Evolutionary conservation across 345 rosid genomes (phyloP).

Genomic region (Draba incana): DNA sequence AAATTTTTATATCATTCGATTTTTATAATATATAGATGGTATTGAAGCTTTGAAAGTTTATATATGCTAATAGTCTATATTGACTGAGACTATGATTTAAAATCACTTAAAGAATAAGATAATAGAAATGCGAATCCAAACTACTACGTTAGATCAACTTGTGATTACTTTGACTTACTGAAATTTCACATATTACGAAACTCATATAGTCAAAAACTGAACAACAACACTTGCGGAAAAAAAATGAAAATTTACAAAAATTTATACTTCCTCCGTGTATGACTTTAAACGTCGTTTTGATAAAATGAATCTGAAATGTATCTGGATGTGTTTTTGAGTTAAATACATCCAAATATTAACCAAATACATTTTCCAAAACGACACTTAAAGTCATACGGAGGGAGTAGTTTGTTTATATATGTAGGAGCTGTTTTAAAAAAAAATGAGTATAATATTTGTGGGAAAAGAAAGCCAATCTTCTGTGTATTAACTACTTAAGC

Average conservation of each 20-base stretch:
- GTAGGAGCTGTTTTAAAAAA: conserved; percentile 1
- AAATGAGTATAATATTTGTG: neutral
- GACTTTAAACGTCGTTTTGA: too few relatives aligned
- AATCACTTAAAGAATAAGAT: neutral
- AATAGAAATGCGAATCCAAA: neutral
- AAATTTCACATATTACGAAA: neutral
- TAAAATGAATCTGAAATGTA: too few relatives aligned
- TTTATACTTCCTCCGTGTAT: too few relatives aligned
- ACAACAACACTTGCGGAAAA: neutral
- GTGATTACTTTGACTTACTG: neutral
- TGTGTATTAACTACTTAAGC: neutral
- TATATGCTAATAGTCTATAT: neutral
- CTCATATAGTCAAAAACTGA: neutral
- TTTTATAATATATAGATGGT: neutral
- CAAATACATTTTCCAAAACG: too few relatives aligned
- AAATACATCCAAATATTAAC: too few relatives aligned
- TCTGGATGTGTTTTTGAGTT: too few relatives aligned
- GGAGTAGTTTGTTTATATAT: neutral
- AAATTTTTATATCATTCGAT: neutral
- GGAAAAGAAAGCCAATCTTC: neutral
- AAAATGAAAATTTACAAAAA: neutral
- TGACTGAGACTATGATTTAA: neutral
- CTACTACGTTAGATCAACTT: conserved; percentile 3
- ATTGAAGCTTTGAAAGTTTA: neutral
- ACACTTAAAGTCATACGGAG: too few relatives aligned